Conservation (phyloP, 768 basidiomycete species). For the Leccinum sublutescens region DNA sequence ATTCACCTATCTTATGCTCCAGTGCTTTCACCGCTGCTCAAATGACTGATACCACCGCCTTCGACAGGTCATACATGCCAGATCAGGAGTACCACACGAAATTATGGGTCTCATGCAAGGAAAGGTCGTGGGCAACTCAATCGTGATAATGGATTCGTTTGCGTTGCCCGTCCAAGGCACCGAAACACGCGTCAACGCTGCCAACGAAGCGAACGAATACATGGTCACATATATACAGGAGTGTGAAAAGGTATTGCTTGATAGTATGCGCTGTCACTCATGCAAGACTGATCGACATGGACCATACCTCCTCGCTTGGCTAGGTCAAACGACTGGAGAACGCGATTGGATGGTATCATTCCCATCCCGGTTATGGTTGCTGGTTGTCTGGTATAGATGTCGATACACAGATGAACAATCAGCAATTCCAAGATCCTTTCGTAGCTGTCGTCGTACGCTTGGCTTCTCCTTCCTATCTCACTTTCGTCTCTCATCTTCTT, state of each 20-base stretch:
- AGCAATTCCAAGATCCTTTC: conserved; percentile 94
- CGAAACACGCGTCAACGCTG: conserved; percentile 96
- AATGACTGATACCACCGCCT: neutral
- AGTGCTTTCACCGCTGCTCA: neutral
- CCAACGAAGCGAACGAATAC: conserved; percentile 94
- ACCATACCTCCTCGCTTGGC: neutral
- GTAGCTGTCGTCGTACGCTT: conserved; percentile 88
- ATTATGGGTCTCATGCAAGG: conserved; percentile 99
- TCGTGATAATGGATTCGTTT: conserved; percentile 94
- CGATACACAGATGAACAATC: conserved; percentile 93
- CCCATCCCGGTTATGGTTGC: conserved; percentile 98
- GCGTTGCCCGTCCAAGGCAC: conserved; percentile 97
- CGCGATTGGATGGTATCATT: conserved; percentile 97
- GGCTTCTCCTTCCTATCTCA: neutral
- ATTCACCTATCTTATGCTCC: neutral
- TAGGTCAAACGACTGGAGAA: conserved; percentile 85
- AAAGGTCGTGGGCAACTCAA: conserved; percentile 75
- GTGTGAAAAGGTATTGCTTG: conserved; percentile 64
- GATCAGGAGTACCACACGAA: conserved; percentile 96
- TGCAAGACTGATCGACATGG: neutral
- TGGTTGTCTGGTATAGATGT: conserved; percentile 99
- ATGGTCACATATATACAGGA: conserved; percentile 92
- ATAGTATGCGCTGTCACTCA: neutral
- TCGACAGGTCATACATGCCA: conserved; percentile 90
- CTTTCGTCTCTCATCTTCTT: neutral